Conservation (phyloP, 1,139 yeast genomes). For the Protomyces inouyei region DNA sequence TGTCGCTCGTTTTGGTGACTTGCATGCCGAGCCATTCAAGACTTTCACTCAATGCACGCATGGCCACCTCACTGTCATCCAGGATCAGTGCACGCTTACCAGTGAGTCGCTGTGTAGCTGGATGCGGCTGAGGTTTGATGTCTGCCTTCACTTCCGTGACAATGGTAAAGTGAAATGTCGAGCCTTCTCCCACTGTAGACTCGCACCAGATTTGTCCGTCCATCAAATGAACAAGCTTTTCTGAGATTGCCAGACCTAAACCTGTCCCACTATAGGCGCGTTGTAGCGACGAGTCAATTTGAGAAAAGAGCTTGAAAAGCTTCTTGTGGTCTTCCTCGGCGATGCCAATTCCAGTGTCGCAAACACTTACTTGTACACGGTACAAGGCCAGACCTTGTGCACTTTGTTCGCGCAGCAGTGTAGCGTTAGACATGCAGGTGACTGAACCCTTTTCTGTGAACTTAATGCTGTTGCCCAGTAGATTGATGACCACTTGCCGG, state of each 20-base stretch:
- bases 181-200: slow-evolving; percentile 51
- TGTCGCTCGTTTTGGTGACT: background rate
- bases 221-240: slow-evolving; percentile 45
- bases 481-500: slow-evolving; percentile 80
- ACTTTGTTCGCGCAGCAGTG: slow-evolving; percentile 6
- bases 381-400: slow-evolving; percentile 37
- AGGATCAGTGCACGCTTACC: slow-evolving; percentile 12
- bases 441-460: slow-evolving; percentile 74
- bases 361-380: slow-evolving; percentile 55
- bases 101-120: background rate
- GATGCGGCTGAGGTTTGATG: background rate
- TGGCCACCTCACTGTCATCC: slow-evolving; percentile 20
- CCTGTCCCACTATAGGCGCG: slow-evolving; percentile 60
- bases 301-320: slow-evolving; percentile 57
- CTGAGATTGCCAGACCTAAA: slow-evolving; percentile 43
- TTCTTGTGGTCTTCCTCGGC: slow-evolving; percentile 48
- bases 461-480: slow-evolving; percentile 79
- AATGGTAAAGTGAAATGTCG: slow-evolving; percentile 47
- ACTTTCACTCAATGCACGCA: slow-evolving; percentile 1
- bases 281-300: slow-evolving; percentile 57
- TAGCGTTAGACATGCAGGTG: slow-evolving; percentile 31
- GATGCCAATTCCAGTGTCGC: slow-evolving; percentile 63
- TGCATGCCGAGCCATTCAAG: slow-evolving; percentile 22
- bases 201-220: slow-evolving; percentile 54
- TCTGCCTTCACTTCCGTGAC: background rate